Base-by-base conservation (phyloP, 352 stramenopile genomes). In the Phytophthora uliginosa region DNA sequence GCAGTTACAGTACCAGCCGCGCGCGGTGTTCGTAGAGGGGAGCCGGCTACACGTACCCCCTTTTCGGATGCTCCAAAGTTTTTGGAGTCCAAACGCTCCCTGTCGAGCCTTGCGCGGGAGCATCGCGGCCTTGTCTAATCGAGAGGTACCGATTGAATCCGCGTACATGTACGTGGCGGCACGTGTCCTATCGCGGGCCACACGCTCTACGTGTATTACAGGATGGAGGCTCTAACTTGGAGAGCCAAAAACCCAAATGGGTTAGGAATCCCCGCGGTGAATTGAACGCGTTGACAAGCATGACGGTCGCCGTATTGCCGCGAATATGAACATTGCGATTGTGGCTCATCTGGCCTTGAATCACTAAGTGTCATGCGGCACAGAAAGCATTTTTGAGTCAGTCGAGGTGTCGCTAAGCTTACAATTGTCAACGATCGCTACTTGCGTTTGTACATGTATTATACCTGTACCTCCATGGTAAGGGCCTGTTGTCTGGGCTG, bases 401-500 rank as follows among this genome's bases (percentile, higher is more conserved):
- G 59, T 73, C 59, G 66, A 24, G 31, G 18, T n/a, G 28, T 73
- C 45, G 66, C 59, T 69, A 31, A 31, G 28, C 28, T 31, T 31
- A 73, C 66, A 73, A 69, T 69, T 69, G 59, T 54, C 66, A 69
- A 68, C 59, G 15, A 31, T 6, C 17, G 26, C 34, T 50, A 61
- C 36, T 45, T 15, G 36, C 36, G 36, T 45, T 31, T 31, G 28
- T 31, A 8, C 28, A 31, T 31, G 28, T 31, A 31, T 31, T 31
- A 31, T 31, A 31, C 4, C 28, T 31, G 28, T 7, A 31, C 4
- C 28, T 31, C 6, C 28, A 31, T 31, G 28, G 28, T 31, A 31
- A 31, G 6, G 28, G 28, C 5, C 4, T 8, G 28, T 31, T 31
- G 26, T 4, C 28, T 31, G 28, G 28, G 28, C 28, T 31, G 28